Conservation (phyloP, 139 green algal species). For the Deuterostichococcus epilithicus region DNA sequence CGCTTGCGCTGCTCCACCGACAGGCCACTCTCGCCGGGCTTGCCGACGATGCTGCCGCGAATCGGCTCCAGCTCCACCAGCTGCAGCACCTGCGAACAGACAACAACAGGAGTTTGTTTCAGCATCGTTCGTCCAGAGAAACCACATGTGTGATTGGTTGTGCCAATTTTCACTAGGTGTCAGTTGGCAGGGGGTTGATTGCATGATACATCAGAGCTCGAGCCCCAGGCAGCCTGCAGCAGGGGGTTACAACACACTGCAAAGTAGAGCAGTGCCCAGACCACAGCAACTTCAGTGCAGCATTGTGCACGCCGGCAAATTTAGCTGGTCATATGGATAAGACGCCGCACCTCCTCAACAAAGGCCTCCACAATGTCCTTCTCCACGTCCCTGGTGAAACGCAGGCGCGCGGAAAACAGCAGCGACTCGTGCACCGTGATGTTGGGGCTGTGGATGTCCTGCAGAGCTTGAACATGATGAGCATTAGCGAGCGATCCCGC, state of each 20-base stretch:
- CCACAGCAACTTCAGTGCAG: too few relatives aligned
- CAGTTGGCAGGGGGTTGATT: background rate
- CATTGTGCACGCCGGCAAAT: too few relatives aligned
- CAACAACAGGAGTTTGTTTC: too few relatives aligned
- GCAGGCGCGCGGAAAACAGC: constrained; percentile 43
- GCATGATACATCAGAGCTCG: too few relatives aligned
- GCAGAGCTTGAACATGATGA: too few relatives aligned
- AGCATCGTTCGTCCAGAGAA: too few relatives aligned
- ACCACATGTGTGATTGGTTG: too few relatives aligned
- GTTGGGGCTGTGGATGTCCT: constrained; percentile 42
- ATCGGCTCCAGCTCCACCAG: constrained; percentile 54
- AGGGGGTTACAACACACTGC: background rate
- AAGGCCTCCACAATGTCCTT: constrained; percentile 25
- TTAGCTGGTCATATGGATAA: background rate
- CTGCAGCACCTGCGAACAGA: constrained; percentile 41
- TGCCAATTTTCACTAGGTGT: background rate
- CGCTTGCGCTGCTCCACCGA: constrained; percentile 52
- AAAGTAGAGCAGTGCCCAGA: background rate
- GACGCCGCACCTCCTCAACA: constrained; percentile 33
- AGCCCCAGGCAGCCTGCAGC: too few relatives aligned
- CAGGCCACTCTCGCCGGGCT: constrained; percentile 37
- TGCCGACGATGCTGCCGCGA: constrained; percentile 34
- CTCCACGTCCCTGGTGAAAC: constrained; percentile 36
- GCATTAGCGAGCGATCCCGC: too few relatives aligned
- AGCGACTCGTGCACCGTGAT: constrained; percentile 47